Evolutionary conservation across 2,329 filamentous ascomycete genomes (phyloP), one percentile per base, ranked within the genome.

Genomic region (Hypoxylon sp.): DNA sequence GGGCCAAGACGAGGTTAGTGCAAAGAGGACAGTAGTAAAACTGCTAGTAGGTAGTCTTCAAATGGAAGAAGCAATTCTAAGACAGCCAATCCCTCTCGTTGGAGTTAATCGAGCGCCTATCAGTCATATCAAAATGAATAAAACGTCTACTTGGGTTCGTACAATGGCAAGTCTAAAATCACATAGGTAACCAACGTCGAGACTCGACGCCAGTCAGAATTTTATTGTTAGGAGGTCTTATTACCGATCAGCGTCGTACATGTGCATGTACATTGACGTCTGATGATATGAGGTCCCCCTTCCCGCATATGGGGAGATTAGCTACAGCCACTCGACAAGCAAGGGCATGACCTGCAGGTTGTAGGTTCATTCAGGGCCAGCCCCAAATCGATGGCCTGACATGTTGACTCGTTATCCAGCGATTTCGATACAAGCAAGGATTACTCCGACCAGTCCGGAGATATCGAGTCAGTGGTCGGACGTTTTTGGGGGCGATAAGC

Each of bases 61-160:
- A 52, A 39, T 24, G 17, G 42, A 72, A 72, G 63, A 71, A 72
- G 70, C 66, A 72, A 65, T 59, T 67, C 53, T 59, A 61, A 72
- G 68, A 69, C 68, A 67, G 51, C 26, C 57, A 64, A 69, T 67
- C 52, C 52, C 59, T 58, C 55, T 67, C 31, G 11, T 65, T 69
- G n/a, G 39, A 39, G 64, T 55, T 44, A 65, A 71, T 62, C 37
- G 58, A 57, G 48, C 58, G 63, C 58, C 55, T 70, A 71, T 71
- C 69, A 71, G 29, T 63, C 69, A 67, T 66, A 59, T 55, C 52
- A 60, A 71, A 66, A 67, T 65, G 64, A 62, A 24, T 31, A 31
- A 26, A 59, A 62, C 44, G 51, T 42, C 59, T 54, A 29, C 24
- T 55, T 57, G 65, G 59, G 55, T 35, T 48, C 24, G 39, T 50